These are phyloP conservation scores for Linnemannia hyalina DNA, from an alignment of 192 early-diverging fungal species.

Conservation along the genomic window DNA sequence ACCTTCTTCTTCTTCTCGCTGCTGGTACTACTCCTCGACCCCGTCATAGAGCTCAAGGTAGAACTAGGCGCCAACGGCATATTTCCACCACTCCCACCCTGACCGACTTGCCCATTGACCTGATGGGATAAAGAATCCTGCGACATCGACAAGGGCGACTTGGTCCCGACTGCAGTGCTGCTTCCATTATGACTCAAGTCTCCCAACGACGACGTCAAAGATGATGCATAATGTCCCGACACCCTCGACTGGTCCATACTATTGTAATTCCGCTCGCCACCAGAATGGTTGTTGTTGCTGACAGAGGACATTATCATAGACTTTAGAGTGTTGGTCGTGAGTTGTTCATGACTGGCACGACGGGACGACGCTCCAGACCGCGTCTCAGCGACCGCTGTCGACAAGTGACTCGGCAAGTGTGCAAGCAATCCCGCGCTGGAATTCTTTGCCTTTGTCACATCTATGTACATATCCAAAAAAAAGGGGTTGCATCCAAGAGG, in stretches of 20 bases:
- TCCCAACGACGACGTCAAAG: neutral
- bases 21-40: slow-evolving; percentile 21
- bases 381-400: neutral
- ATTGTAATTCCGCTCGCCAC: slow-evolving; percentile 5
- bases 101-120: neutral
- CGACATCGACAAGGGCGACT: slow-evolving; percentile 19
- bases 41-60: slow-evolving; percentile 13
- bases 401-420: slow-evolving; percentile 25
- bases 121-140: slow-evolving; percentile 22
- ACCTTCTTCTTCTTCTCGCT: slow-evolving; percentile 52
- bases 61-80: slow-evolving; percentile 22
- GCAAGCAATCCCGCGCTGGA: slow-evolving; percentile 29
- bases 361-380: slow-evolving; percentile 43
- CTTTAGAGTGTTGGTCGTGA: slow-evolving; percentile 38
- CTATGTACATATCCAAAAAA: neutral
- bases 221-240: slow-evolving; percentile 17
- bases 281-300: neutral
- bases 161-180: neutral
- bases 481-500: neutral
- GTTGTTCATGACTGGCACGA: slow-evolving; percentile 34
- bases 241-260: slow-evolving; percentile 29
- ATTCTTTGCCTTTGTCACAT: slow-evolving; percentile 34
- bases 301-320: slow-evolving; percentile 20
- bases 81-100: neutral
- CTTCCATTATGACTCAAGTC: slow-evolving; percentile 14